Evolutionary conservation across 2,329 filamentous ascomycete species (phyloP), one percentile per base, ranked within the genome.

Genomic region (Knufia fluminis): DNA sequence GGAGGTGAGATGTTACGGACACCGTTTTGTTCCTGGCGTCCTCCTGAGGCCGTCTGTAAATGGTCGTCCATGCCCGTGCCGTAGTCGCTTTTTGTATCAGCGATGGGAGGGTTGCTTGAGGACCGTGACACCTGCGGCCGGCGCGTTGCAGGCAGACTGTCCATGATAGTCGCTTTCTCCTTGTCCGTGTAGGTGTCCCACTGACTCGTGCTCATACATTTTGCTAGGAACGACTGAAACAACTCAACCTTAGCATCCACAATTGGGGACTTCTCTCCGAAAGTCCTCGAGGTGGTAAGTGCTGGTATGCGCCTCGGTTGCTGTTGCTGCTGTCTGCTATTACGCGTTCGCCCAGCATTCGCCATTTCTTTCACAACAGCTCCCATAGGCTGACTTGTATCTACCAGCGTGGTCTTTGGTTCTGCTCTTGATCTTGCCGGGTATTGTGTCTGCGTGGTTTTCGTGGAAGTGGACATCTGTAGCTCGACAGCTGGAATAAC

Each of bases 211-310:
- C 32, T 40, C 20, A 58, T 43, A 32, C 51, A 54, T 12, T 42
- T 48, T 23, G 52, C 46, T 14, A 58, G 49, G 45, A 59, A 58
- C 3, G 51, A 40, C 33, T 55, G 56, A 46, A 59, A 58, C 3
- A 50, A 40, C 33, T 55, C 54, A 10, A 59, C 49, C 23, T 57
- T 51, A 24, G 45, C 51, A 16, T 28, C 31, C 23, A 49, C 20
- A 20, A 59, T 42, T 3, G 51, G 54, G 3, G 57, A 59, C 17
- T 53, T 52, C 14, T 45, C 41, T 17, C 54, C 56, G 9, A 59
- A 46, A 39, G 56, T 52, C 33, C 54, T 50, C 6, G 46, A 32
- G 2, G 50, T 24, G 3, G 52, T 52, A 57, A 10, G 57, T 43
- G 4, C 52, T 52, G 12, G 50, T 12, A 22, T 49, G 10, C 46